phyloP scores from a whole-genome alignment of 495 filamentous ascomycete species.

The Penicillium goetzii region DNA sequence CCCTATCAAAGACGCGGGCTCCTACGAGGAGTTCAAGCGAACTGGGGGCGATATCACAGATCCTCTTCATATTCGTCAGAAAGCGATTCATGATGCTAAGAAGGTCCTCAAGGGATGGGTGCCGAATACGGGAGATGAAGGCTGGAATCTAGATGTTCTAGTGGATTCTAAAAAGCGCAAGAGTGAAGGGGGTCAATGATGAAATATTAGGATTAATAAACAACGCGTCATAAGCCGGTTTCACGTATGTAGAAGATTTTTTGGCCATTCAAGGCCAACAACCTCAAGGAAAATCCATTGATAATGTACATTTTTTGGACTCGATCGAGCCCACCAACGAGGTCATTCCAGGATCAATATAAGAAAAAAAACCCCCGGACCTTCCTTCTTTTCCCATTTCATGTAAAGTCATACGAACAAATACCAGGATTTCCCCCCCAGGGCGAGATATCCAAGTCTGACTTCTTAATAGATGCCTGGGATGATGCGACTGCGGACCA shows the following conservation, averaged over 20 bases:
- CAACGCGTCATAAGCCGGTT: background rate
- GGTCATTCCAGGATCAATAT: background rate
- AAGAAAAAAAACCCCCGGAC: background rate
- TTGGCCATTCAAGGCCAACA: background rate
- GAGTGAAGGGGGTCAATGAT: constrained; percentile 25
- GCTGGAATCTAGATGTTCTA: constrained; percentile 45
- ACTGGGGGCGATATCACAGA: constrained; percentile 1
- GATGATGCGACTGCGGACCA: constrained; percentile 83
- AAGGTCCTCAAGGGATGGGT: constrained; percentile 43
- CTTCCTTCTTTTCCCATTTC: background rate
- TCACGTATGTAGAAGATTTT: constrained; percentile 5
- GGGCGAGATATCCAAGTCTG: background rate
- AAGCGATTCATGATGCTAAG: constrained; percentile 42
- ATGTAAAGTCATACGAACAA: background rate
- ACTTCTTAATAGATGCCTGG: constrained; percentile 79
- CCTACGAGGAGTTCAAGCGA: constrained; percentile 43
- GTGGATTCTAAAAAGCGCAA: constrained; percentile 44
- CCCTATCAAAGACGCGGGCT: constrained; percentile 20
- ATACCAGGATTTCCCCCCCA: background rate
- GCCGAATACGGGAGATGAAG: constrained; percentile 45
- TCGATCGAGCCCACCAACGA: background rate
- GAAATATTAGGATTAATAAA: constrained; percentile 13
- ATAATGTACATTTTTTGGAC: constrained; percentile 6
- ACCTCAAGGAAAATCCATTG: background rate
- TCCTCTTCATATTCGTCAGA: constrained; percentile 27